Evolutionary conservation across 495 filamentous ascomycete genomes (phyloP), one percentile per base, ranked within the genome.

Genomic region (Neurospora terricola): DNA sequence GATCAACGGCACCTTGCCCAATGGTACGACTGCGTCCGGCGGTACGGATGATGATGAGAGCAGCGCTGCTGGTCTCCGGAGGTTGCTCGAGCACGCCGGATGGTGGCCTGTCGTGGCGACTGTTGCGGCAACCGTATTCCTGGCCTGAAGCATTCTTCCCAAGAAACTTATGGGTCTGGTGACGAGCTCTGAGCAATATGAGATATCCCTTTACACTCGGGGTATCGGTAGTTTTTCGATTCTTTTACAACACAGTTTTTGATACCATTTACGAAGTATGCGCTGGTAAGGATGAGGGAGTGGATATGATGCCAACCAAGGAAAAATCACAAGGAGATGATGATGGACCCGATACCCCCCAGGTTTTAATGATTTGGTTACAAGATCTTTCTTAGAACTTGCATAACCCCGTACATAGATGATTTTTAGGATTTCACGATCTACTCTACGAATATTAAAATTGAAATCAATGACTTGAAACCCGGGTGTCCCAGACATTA

Each of bases 1-100:
- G 70, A 85, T 98, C 80, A 96, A 96, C 75, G 96, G 96, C 12
- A 94, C 93, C 0, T 81, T 98, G 66, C 89, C 91, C 23, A 96
- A 96, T 77, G 94, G 92, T 36, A 97, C 94, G 2, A 94, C 92
- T 0, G 87, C 88, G 5, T 88, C 89, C 30, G 89, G 88, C 34
- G 82, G 79, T 12, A 87, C 88, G 68, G 82, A 82, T 62, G 75
- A 79, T 12, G 75, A 78, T 71, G 75, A 80, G 11, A 83, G 77
- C 18, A 84, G 78, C 37, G 78, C 73, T 16, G 81, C 76, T 45
- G 81, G 81, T 38, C 72, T 83, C 38, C 72, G 79, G 68, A 75
- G 72, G 30, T 62, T 89, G 70, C 74, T 85, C 14, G 78, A 87
- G 69, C 78, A 83, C 10, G 83, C 83, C 37, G 91, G 91, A 36